These are phyloP conservation scores for Pisolithus sp. DNA, from an alignment of 768 basidiomycete species.

Conservation along the genomic window DNA sequence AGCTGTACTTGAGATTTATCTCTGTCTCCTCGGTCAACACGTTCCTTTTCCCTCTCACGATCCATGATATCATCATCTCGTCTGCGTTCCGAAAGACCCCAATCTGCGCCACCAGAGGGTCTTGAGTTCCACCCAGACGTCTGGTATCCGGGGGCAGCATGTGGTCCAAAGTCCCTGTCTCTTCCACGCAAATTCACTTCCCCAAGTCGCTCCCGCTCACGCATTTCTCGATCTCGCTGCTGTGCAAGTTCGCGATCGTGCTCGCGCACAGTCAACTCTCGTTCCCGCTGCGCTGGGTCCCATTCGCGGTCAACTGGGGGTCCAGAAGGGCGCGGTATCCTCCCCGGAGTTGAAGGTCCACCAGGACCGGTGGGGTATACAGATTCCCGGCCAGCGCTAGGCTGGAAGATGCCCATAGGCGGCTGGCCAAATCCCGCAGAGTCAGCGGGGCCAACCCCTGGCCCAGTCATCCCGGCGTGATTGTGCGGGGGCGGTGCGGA, in stretches of 20 bases:
- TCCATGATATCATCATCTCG: conserved; percentile 31
- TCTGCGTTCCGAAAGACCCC: conserved; percentile 29
- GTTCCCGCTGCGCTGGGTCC: conserved; percentile 21
- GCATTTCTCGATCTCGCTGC: conserved; percentile 21
- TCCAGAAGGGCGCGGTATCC: conserved; percentile 19
- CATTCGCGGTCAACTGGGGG: conserved; percentile 30
- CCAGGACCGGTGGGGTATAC: conserved; percentile 18
- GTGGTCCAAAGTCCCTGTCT: conserved; percentile 23
- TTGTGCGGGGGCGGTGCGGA: conserved; percentile 1
- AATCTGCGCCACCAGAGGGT: conserved; percentile 22
- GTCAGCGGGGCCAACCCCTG: conserved; percentile 11
- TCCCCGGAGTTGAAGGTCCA: conserved; percentile 11
- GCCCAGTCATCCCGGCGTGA: conserved; percentile 3
- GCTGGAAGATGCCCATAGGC: conserved; percentile 23
- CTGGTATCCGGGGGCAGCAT: conserved; percentile 11
- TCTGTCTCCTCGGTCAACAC: conserved; percentile 1
- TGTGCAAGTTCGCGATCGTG: conserved; percentile 9
- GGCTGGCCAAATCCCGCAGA: conserved; percentile 18
- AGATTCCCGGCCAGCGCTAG: conserved; percentile 5
- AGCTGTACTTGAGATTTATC: conserved; percentile 17
- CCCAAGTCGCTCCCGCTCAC: conserved; percentile 21
- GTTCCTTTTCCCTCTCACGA: conserved; percentile 25
- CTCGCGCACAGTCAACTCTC: conserved; percentile 11
- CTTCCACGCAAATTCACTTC: conserved; percentile 17
- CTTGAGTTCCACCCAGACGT: conserved; percentile 30